phyloP scores from a whole-genome alignment of 2,329 filamentous ascomycete genomes.

The Westerdykella ornata region DNA sequence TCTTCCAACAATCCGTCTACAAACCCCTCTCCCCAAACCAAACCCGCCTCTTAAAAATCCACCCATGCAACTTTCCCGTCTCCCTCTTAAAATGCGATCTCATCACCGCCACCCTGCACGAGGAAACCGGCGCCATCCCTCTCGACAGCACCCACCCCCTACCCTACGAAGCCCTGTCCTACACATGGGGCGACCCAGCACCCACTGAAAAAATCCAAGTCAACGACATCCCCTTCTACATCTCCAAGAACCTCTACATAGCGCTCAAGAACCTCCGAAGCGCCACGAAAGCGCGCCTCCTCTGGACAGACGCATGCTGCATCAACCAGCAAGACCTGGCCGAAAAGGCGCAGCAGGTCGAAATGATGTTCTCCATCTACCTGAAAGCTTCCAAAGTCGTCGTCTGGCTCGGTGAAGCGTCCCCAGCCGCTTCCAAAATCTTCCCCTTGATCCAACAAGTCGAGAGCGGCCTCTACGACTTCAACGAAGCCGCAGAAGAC shows the following conservation, averaged over 20 bases:
- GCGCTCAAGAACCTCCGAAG: background rate
- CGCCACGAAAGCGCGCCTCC: background rate
- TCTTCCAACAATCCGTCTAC: background rate
- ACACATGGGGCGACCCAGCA: background rate
- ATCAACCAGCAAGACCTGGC: slow-evolving; percentile 14
- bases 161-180: background rate
- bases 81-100: background rate
- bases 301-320: slow-evolving; percentile 18
- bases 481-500: background rate
- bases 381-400: slow-evolving; percentile 8
- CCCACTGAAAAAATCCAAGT: background rate
- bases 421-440: background rate
- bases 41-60: background rate
- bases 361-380: slow-evolving; percentile 16
- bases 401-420: slow-evolving; percentile 3
- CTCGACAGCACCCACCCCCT: background rate
- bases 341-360: slow-evolving; percentile 15
- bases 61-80: background rate
- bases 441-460: background rate
- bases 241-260: background rate
- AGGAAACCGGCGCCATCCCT: background rate
- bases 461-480: background rate
- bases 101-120: background rate
- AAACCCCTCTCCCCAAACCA: background rate
- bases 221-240: background rate